Evolutionary conservation across 2,329 filamentous ascomycete genomes (phyloP), one percentile per base, ranked within the genome.

Genomic region (Didymella pomorum): DNA sequence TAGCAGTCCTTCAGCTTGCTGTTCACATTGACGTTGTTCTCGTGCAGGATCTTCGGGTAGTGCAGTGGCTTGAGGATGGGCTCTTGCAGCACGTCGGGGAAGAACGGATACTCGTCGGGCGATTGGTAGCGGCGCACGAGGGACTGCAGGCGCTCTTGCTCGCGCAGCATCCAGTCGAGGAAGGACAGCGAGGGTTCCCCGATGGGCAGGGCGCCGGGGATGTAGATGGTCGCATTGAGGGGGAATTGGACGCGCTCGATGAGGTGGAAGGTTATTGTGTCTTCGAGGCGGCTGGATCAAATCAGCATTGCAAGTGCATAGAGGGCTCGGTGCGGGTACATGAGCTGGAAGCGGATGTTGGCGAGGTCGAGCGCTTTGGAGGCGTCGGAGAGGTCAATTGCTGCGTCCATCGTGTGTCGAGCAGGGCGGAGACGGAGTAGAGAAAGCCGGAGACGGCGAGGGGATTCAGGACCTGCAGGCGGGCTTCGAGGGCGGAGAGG

Each of bases 181-280:
- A 99, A 91, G 76, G 89, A 93, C 55, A 95, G 85, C 51, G 86
- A 76, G 76, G 83, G 86, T 73, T 87, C 81, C 18, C 92, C 93
- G 63, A 98, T 89, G 29, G 86, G 81, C 44, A 98, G 84, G n/a
- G 90, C 91, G 60, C 90, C 90, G 8, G 92, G 86, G 12, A 81
- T 78, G 81, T 99, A 99, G 78, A 98, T 93, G 71, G 88, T 92
- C 74, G 86, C 83, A 81, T 97, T 98, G 65, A 96, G 85, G 4
- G 94, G 92, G 78, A 98, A 99, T 78, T 99, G 95, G n/a, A 94
- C 94, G 39, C 95, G 89, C 80, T 99, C 95, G 73, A 98, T 98
- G 37, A 99, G 84, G 79, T 97, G 91, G 79, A 96, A 97, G 66
- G 92, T 96, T 74, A 99, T 98, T 61, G 94, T 98, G 75, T 99